Conservation (phyloP, 306 rosid species). For the Parietaria judaica region DNA sequence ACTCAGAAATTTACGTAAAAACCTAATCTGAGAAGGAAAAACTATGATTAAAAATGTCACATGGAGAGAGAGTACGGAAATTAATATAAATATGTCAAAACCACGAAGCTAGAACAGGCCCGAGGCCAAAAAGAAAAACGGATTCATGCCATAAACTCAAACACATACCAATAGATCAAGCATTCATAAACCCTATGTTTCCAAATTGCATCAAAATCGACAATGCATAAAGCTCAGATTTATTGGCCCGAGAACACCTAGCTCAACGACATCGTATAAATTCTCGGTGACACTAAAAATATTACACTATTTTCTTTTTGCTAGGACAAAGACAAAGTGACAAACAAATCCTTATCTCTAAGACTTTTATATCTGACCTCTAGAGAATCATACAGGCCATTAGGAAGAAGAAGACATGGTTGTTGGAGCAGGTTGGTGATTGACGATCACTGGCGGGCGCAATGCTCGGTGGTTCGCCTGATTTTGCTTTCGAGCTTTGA, state of each 20-base stretch:
- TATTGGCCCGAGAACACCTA: conserved; percentile 9
- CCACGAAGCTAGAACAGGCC: too few species aligned
- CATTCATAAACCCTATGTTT: conserved; percentile 7
- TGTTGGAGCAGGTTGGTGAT: conserved; percentile 49
- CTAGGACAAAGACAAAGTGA: conserved; percentile 21
- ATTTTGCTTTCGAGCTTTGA: conserved; percentile 67
- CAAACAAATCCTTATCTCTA: conserved; percentile 14
- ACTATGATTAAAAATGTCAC: not conserved
- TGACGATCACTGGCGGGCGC: conserved; percentile 58
- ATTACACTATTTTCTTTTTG: conserved; percentile 9
- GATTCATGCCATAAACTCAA: conserved; percentile 1
- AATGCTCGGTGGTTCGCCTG: conserved; percentile 48
- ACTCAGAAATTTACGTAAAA: too few species aligned
- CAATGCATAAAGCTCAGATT: conserved; percentile 5
- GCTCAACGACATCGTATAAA: conserved; percentile 16
- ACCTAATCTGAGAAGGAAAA: too few species aligned
- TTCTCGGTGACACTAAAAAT: conserved; percentile 13
- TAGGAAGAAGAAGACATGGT: conserved; percentile 39
- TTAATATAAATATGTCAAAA: not conserved
- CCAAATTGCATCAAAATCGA: conserved; percentile 13
- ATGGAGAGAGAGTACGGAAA: not conserved
- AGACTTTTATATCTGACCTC: conserved; percentile 31
- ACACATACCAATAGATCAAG: not conserved
- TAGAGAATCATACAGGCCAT: conserved; percentile 12
- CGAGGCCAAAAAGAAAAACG: not conserved